Base-by-base conservation (phyloP, 2,329 filamentous ascomycete genomes). In the Fusarium lateritium region DNA sequence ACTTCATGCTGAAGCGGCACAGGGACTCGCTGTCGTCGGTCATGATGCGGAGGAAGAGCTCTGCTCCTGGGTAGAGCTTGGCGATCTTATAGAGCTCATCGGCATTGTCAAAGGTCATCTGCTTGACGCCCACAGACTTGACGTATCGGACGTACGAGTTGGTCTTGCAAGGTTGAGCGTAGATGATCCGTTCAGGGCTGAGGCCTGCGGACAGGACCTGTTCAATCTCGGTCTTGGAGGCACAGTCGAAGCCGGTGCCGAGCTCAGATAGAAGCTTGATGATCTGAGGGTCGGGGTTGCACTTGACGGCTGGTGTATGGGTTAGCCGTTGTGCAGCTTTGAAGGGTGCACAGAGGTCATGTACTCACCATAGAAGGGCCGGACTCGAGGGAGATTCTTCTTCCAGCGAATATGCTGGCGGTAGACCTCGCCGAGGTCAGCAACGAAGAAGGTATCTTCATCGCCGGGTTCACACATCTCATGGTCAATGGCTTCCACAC, bases 81-180 rank as follows among this genome's bases (percentile, higher is more conserved):
- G 97, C 96, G 80, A 97, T 95, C 88, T 99, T 99, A 88, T 95
- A 94, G 53, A 99, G 88, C 86, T 99, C 96, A 80, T 99, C 96
- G 79, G 92, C 89, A 76, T 99, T 99, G 87, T 99, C 96, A 78
- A 99, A 98, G 4, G 96, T 99, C 95, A 99, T 98, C 86, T 97
- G 93, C 84, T 92, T 95, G 79, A 99, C 96, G 73, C 92, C 92
- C 72, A 91, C 86, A 78, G 89, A 88, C 76, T 92, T 90, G 70
- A 97, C 96, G 77, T 94, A 97, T 77, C 94, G 94, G 67, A 99
- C 87, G 81, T 98, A 98, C 47, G 95, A 98, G 84, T 96, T 97
- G 76, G 96, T 99, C 90, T 99, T 99, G 92, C 96, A 98, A 57
- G 96, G 96, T 84, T 99, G 96, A 50, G 96, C 96, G 78, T 98